Conservation (phyloP, 2,329 filamentous ascomycete genomes). For the Fusarium buharicum region DNA sequence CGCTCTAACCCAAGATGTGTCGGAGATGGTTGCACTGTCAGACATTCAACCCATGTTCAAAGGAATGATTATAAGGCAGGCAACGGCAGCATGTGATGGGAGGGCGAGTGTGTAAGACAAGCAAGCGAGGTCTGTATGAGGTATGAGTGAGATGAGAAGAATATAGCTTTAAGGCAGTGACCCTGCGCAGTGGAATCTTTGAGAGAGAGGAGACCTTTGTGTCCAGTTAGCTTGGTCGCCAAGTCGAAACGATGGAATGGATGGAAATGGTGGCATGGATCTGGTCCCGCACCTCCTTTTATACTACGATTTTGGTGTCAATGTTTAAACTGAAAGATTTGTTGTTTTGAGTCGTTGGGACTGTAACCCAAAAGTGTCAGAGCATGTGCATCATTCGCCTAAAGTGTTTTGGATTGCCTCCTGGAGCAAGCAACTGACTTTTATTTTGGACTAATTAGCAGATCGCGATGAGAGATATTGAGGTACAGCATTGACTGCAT, state of each 20-base stretch:
- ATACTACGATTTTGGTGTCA: slow-evolving; percentile 29
- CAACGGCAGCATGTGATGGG: slow-evolving; percentile 32
- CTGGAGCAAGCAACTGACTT: slow-evolving; percentile 31
- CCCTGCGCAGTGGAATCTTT: not conserved
- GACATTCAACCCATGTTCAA: slow-evolving; percentile 30
- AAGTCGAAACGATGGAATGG: slow-evolving; percentile 26
- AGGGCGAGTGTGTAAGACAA: slow-evolving; percentile 16
- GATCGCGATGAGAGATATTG: slow-evolving; percentile 14
- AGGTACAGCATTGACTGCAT: not conserved
- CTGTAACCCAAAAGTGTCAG: slow-evolving; percentile 13
- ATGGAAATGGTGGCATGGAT: slow-evolving; percentile 18
- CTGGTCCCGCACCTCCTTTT: slow-evolving; percentile 26
- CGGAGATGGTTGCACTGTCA: slow-evolving; percentile 42
- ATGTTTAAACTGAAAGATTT: slow-evolving; percentile 23
- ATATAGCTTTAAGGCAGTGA: not conserved
- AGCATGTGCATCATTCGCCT: slow-evolving; percentile 7
- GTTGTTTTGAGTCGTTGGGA: slow-evolving; percentile 20
- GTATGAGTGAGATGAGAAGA: not conserved
- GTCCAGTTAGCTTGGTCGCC: not conserved
- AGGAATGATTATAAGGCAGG: slow-evolving; percentile 28
- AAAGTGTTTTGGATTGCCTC: slow-evolving; percentile 1
- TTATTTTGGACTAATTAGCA: slow-evolving; percentile 20
- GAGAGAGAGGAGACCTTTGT: not conserved
- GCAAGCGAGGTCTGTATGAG: slow-evolving; percentile 15
- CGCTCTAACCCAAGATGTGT: slow-evolving; percentile 36